phyloP scores from a whole-genome alignment of 2,329 filamentous ascomycete species.

The Rhynchosporium agropyri region DNA sequence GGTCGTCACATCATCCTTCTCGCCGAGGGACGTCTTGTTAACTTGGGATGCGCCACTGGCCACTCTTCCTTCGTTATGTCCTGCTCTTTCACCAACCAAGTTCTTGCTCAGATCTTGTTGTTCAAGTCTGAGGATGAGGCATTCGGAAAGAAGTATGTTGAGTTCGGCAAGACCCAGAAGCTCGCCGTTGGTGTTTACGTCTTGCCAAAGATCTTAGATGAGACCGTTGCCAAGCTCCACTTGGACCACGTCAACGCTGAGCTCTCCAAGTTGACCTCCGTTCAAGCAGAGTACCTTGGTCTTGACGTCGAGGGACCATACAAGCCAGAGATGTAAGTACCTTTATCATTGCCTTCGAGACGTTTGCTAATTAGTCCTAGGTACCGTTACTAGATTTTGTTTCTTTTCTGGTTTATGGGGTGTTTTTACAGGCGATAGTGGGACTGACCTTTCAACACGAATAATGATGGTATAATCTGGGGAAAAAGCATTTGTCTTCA shows the following conservation, averaged over 20 bases:
- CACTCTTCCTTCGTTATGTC: conserved; percentile 99
- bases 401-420: conserved; percentile 21
- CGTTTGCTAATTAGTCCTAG: conserved; percentile 30
- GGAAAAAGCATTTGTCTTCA: conserved; percentile 62
- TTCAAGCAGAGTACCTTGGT: conserved; percentile 94
- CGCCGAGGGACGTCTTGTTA: conserved; percentile 97
- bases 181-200: conserved; percentile 93
- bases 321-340: conserved; percentile 87
- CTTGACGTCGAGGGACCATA: conserved; percentile 85
- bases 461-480: conserved; percentile 61
- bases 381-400: conserved; percentile 43
- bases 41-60: conserved; percentile 97
- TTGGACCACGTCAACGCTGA: conserved; percentile 92
- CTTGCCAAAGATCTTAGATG: conserved; percentile 97
- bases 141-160: conserved; percentile 92
- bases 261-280: conserved; percentile 80
- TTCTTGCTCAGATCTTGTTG: conserved; percentile 97
- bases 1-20: conserved; percentile 98
- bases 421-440: conserved; percentile 32
- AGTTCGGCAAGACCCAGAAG: conserved; percentile 92
- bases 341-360: conserved; percentile 8
- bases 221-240: conserved; percentile 96
- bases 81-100: conserved; percentile 99
- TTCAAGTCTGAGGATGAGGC: conserved; percentile 88
- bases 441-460: conserved; percentile 43